Percentiles rank a stretch among this genome's conserved stretches.
These are phyloP conservation scores for Heliamphora exappendiculata DNA, from an alignment of 148 eudicot species.

Conservation along the genomic window DNA sequence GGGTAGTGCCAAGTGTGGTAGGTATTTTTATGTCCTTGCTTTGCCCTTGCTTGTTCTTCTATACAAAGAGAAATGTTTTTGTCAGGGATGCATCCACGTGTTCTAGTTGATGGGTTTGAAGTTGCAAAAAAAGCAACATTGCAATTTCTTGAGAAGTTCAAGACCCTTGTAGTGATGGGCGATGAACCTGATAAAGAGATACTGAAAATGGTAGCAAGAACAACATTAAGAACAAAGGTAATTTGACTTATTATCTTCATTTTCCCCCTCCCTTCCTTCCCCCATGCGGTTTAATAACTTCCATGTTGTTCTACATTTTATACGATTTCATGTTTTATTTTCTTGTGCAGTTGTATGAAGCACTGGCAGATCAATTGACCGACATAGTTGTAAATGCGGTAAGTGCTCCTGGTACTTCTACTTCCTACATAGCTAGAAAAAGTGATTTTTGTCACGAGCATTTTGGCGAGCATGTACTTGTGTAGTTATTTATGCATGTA, in stretches of 20 bases:
- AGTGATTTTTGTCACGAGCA: not conserved
- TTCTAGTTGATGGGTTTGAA: slow-evolving; percentile 94
- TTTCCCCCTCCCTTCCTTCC: too few species aligned
- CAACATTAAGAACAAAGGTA: slow-evolving; percentile 90
- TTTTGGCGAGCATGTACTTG: not conserved
- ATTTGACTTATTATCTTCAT: too few species aligned
- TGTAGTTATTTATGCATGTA: not conserved
- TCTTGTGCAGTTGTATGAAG: slow-evolving; percentile 65
- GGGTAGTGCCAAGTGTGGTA: not conserved
- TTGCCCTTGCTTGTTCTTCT: not conserved
- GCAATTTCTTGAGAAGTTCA: slow-evolving; percentile 77
- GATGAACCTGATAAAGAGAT: slow-evolving; percentile 91
- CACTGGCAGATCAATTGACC: slow-evolving; percentile 90
- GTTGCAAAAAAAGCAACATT: slow-evolving; percentile 94
- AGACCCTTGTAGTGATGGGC: slow-evolving; percentile 94
- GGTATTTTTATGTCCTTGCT: slow-evolving; percentile 1
- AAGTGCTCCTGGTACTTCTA: slow-evolving; percentile 24
- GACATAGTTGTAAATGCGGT: slow-evolving; percentile 85
- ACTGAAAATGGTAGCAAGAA: slow-evolving; percentile 94
- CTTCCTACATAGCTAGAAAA: not conserved
- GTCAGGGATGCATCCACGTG: slow-evolving; percentile 95
- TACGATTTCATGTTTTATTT: not conserved
- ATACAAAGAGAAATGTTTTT: not conserved
- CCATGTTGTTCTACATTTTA: not conserved
- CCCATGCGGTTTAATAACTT: not conserved